Evolutionary conservation across 225 moss, liverwort and hornwort species (phyloP).

Genomic region (Marchantia polymorpha): DNA sequence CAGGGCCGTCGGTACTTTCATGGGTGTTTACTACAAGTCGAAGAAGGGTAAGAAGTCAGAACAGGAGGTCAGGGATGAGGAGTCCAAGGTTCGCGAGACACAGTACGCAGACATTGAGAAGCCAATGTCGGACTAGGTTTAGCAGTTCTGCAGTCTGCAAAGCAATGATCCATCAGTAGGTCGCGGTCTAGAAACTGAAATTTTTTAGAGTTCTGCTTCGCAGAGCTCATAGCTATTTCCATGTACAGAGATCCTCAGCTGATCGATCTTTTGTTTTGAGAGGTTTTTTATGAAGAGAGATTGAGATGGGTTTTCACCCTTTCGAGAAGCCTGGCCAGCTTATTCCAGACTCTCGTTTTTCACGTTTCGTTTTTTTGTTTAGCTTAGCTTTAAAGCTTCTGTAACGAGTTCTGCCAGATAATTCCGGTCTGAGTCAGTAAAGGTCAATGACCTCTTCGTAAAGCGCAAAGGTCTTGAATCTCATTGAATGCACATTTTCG

Average conservation of each 20-base stretch:
- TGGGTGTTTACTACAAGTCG: constrained; percentile 97
- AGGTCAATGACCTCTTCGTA: no score
- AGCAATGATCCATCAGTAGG: neutral
- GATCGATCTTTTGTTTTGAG: no score
- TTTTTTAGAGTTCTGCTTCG: neutral
- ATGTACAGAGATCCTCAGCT: neutral
- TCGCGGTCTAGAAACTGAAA: neutral
- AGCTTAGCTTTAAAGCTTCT: no score
- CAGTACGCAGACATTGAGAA: constrained; percentile 76
- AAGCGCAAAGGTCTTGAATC: no score
- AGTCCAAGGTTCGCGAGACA: constrained; percentile 76
- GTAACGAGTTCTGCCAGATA: no score
- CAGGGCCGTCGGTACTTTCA: constrained; percentile 95
- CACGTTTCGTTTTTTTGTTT: no score
- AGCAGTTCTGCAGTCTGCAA: neutral
- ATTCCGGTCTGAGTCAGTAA: no score
- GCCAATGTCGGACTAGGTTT: constrained; percentile 31
- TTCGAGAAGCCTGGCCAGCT: no score
- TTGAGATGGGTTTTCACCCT: no score
- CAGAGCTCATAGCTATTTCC: neutral
- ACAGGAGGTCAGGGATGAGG: constrained; percentile 92
- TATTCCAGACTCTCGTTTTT: no score
- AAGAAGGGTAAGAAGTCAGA: constrained; percentile 97
- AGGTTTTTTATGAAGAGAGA: no score
- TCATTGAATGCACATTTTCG: no score